Percentiles rank a stretch among this genome's conserved stretches.
phyloP scores from a whole-genome alignment of 2,329 filamentous ascomycete species.

The Aspergillus felis region DNA sequence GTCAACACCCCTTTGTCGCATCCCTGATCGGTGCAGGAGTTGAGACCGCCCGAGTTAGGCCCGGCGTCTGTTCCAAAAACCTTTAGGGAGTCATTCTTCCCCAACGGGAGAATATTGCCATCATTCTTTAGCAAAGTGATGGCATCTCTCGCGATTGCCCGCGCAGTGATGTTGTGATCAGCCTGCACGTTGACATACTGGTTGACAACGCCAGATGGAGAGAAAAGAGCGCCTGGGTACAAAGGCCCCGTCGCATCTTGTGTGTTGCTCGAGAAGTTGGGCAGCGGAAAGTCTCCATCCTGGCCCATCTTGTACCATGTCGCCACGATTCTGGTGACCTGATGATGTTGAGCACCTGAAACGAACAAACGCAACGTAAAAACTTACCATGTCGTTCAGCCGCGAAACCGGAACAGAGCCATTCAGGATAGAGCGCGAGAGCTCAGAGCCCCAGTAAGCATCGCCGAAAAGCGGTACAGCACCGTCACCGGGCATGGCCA shows the following conservation, averaged over 20 bases:
- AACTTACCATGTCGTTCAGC: slow-evolving; percentile 48
- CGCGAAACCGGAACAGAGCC: slow-evolving; percentile 54
- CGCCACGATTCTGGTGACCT: slow-evolving; percentile 55
- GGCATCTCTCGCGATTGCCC: slow-evolving; percentile 52
- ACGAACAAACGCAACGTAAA: neutral
- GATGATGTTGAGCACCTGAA: slow-evolving; percentile 7
- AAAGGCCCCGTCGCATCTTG: slow-evolving; percentile 52
- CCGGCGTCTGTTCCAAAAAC: slow-evolving; percentile 51
- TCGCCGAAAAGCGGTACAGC: slow-evolving; percentile 49
- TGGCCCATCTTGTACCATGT: slow-evolving; percentile 56
- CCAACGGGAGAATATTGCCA: slow-evolving; percentile 51
- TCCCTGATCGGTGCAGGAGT: slow-evolving; percentile 62
- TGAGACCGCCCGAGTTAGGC: slow-evolving; percentile 57
- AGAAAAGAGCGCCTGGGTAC: slow-evolving; percentile 57
- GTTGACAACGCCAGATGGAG: slow-evolving; percentile 62
- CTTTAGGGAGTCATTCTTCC: slow-evolving; percentile 35
- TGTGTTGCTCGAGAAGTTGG: slow-evolving; percentile 60
- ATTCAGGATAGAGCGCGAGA: slow-evolving; percentile 54
- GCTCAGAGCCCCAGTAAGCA: slow-evolving; percentile 54
- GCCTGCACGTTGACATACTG: slow-evolving; percentile 60
- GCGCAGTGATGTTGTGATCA: slow-evolving; percentile 49
- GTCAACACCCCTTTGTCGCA: slow-evolving; percentile 68
- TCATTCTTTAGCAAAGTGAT: slow-evolving; percentile 63
- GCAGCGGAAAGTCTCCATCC: slow-evolving; percentile 53
- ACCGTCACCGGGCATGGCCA: slow-evolving; percentile 65